Base-by-base conservation (phyloP, 140 eudicot species). In the Cichorium intybus region DNA sequence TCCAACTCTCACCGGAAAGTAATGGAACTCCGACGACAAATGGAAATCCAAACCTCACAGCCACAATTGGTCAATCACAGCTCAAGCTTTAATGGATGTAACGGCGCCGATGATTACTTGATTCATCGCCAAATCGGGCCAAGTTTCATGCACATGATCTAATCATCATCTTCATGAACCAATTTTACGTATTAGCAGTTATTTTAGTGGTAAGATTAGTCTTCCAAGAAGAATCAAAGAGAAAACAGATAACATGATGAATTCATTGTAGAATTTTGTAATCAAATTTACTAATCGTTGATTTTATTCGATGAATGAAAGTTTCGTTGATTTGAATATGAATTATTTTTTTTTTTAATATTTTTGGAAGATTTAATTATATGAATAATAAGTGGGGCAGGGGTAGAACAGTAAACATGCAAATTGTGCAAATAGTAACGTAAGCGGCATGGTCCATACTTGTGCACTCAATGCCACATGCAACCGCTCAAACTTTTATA, bases 1-100 rank as follows among this genome's bases (percentile, higher is more conserved):
- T 93, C 99, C 0, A 93, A 93, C 55, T 93, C 99, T 2, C 99
- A 93, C 73, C 69, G 99, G 29, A 93, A 93, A 26, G 99, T 93
- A 0, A 33, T 93, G 78, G 99, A 88, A 90, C 99, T 93, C 65
- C 82, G 99, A 74, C 63, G 99, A 24, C 99, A 88, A 60, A 80
- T 85, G 85, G 99, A 93, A 57, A 41, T 87, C 33, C 97, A 80
- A 5, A 66, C 54, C 24, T 74, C 81, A 12, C 86, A 80, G 21
- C 88, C 78, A 45, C 84, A 74, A 55, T 6, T 85, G 58, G 39
- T 79, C 3, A 73, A 50, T 53, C 95, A 80, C 24, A 49, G 37
- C 43, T 50, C 90, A 3, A 66, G 55, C 43, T 81, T 72, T 69
- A 82, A 79, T 12, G 85, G 69, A 37, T 69, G 73, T 34, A 66